Evolutionary conservation across 1,284 basidiomycete genomes (phyloP).

Genomic region (Anthracocystis setariae): DNA sequence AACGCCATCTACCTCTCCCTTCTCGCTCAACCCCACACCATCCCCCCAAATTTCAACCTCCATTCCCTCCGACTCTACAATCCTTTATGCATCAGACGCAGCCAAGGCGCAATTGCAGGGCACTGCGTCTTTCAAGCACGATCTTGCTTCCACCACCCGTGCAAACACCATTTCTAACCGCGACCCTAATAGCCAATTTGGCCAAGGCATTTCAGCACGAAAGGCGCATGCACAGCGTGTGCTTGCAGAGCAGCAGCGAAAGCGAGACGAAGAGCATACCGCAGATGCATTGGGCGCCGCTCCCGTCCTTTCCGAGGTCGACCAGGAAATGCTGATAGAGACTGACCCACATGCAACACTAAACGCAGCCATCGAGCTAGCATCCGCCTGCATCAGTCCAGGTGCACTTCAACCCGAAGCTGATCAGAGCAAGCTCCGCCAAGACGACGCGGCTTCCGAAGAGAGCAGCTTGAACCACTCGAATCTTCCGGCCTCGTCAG

Average conservation of each 20-base stretch:
- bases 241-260: constrained; percentile 45
- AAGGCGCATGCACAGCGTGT: constrained; percentile 51
- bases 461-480: neutral
- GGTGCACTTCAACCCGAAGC: neutral
- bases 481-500: too few species aligned
- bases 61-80: constrained; percentile 2
- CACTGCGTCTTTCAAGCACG: constrained; percentile 21
- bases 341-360: constrained; percentile 20
- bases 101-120: constrained; percentile 18
- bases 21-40: constrained; percentile 14
- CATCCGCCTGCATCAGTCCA: neutral
- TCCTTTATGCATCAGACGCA: constrained; percentile 12
- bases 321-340: constrained; percentile 13
- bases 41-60: constrained; percentile 12
- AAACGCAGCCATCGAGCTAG: constrained; percentile 23
- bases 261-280: constrained; percentile 31
- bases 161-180: constrained; percentile 43
- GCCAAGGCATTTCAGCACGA: constrained; percentile 40
- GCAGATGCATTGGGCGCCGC: constrained; percentile 35
- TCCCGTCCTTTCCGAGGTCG: constrained; percentile 17
- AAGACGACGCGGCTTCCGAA: neutral
- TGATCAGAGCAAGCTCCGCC: neutral
- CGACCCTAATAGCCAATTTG: constrained; percentile 39
- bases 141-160: constrained; percentile 26
- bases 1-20: constrained; percentile 10